phyloP scores from a whole-genome alignment of 306 rosid species.

The Sophora flavescens region DNA sequence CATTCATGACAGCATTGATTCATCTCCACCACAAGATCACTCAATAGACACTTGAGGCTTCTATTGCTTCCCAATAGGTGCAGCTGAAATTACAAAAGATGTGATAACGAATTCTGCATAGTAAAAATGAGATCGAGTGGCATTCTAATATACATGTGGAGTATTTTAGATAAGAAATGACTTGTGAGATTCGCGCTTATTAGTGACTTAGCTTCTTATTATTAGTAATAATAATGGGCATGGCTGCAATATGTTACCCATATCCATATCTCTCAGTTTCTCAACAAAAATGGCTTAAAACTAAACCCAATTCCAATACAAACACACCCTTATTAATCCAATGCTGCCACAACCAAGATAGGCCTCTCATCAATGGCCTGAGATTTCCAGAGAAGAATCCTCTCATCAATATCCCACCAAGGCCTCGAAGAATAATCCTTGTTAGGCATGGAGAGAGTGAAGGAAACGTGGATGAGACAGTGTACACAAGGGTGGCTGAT shows the following conservation, averaged over 20 bases:
- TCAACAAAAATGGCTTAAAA: conserved; percentile 30
- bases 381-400: conserved; percentile 58
- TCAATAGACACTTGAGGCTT: conserved; percentile 10
- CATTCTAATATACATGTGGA: neutral
- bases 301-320: conserved; percentile 14
- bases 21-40: conserved; percentile 37
- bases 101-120: neutral
- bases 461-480: conserved; percentile 81
- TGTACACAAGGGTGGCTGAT: conserved; percentile 73
- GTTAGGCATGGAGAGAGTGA: conserved; percentile 90
- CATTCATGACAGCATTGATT: neutral
- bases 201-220: neutral
- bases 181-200: neutral
- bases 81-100: neutral
- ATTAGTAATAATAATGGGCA: neutral
- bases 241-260: conserved; percentile 39
- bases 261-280: conserved; percentile 1
- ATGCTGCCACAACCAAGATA: conserved; percentile 48
- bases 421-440: conserved; percentile 87
- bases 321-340: conserved; percentile 35
- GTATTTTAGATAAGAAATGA: neutral
- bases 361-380: conserved; percentile 41
- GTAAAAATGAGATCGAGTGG: neutral
- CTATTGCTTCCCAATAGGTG: neutral
- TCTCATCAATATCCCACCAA: conserved; percentile 54